Percentiles rank a stretch among this genome's conserved stretches.
Evolutionary conservation across 352 stramenopile species (phyloP).

Genomic region (Phytopythium helicoides): DNA sequence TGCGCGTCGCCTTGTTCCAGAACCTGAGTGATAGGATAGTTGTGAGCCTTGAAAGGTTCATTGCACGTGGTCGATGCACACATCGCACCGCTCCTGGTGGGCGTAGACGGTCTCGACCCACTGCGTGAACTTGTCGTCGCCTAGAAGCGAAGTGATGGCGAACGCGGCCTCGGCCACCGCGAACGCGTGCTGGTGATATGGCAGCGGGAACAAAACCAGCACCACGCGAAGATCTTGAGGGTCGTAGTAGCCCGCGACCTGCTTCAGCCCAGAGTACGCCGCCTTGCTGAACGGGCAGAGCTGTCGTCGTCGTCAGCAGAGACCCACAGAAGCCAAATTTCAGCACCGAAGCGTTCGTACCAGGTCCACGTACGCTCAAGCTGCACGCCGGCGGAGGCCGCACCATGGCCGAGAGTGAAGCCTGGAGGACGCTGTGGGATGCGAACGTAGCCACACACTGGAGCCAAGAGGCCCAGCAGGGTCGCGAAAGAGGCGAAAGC

Average conservation of each 20-base stretch:
- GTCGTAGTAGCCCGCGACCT: slow-evolving; percentile 55
- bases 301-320: slow-evolving; percentile 10
- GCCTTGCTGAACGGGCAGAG: slow-evolving; percentile 69
- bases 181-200: slow-evolving; percentile 77
- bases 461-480: slow-evolving; percentile 9
- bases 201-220: slow-evolving; percentile 66
- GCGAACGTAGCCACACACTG: slow-evolving; percentile 41
- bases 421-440: slow-evolving; percentile 56
- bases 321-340: neutral
- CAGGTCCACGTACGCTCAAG: slow-evolving; percentile 79
- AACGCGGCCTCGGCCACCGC: slow-evolving; percentile 50
- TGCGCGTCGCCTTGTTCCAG: slow-evolving; percentile 72
- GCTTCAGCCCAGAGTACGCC: slow-evolving; percentile 63
- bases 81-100: slow-evolving; percentile 60
- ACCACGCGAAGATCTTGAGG: slow-evolving; percentile 49
- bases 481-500: slow-evolving; percentile 8
- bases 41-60: too few relatives aligned
- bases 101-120: slow-evolving; percentile 73
- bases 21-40: slow-evolving; percentile 25
- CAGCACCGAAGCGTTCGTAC: slow-evolving; percentile 8
- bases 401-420: slow-evolving; percentile 59
- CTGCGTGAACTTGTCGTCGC: slow-evolving; percentile 41
- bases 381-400: slow-evolving; percentile 47
- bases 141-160: slow-evolving; percentile 53
- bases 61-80: neutral